Evolutionary conservation across 805 yeast species (phyloP).

Genomic region (Trichomonascus vanleenenianus): DNA sequence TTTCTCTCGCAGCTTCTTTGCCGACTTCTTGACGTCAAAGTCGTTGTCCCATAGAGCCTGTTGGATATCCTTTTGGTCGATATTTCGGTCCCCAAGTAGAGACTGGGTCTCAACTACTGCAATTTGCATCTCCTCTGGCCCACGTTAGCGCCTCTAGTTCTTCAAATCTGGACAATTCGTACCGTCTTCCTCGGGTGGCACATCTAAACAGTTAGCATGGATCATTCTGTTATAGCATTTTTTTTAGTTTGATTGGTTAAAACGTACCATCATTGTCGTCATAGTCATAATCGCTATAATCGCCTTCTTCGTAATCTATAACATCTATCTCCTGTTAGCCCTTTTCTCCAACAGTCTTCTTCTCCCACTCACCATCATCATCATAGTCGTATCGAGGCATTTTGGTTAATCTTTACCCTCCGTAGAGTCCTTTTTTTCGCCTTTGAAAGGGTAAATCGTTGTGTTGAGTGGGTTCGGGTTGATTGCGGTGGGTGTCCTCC

Average conservation of each 20-base stretch:
- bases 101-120: constrained; percentile 19
- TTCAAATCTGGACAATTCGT: no score
- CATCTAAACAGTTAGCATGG: constrained; percentile 7
- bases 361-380: constrained; percentile 12
- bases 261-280: constrained; percentile 4
- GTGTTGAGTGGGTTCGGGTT: background rate
- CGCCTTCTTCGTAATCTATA: constrained; percentile 17
- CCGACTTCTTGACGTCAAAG: constrained; percentile 44
- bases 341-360: no score
- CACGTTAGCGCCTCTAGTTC: no score
- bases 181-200: constrained; percentile 23
- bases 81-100: constrained; percentile 29
- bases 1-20: constrained; percentile 36
- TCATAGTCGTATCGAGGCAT: constrained; percentile 8
- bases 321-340: background rate
- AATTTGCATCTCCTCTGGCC: constrained; percentile 17
- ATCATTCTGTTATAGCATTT: background rate
- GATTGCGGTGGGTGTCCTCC: background rate
- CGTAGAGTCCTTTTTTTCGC: no score
- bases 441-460: no score
- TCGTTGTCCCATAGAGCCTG: constrained; percentile 55
- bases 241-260: background rate
- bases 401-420: no score
- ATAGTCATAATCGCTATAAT: constrained; percentile 10
- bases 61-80: constrained; percentile 44